Conservation (phyloP, 257 asterid species). For the Striga asiatica region DNA sequence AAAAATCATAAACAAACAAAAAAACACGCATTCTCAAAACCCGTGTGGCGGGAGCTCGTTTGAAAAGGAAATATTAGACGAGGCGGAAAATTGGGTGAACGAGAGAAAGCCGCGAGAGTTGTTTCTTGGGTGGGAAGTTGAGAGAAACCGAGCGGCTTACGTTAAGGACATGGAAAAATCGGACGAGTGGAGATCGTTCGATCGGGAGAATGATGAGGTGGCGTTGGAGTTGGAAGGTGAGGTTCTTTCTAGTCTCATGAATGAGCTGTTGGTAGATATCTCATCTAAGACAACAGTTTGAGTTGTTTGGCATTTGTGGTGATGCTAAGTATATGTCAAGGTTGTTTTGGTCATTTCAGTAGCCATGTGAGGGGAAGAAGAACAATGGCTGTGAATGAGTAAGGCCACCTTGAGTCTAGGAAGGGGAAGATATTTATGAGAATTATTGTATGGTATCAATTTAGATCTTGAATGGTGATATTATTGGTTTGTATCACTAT, state of each 20-base stretch:
- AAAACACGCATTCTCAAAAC: not conserved
- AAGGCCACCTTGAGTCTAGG: slow-evolving; percentile 17
- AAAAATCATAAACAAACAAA: slow-evolving; percentile 8
- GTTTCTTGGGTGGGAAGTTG: slow-evolving; percentile 33
- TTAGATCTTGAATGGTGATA: no score
- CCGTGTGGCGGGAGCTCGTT: not conserved
- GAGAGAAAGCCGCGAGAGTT: slow-evolving; percentile 18
- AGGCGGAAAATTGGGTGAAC: slow-evolving; percentile 37
- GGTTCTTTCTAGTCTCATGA: slow-evolving; percentile 31
- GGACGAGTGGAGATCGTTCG: slow-evolving; percentile 36
- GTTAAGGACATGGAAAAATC: slow-evolving; percentile 41
- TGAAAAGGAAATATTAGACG: slow-evolving; percentile 19
- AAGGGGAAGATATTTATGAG: no score
- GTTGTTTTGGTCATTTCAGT: slow-evolving; percentile 18
- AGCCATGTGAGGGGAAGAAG: no score
- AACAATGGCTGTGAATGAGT: slow-evolving; percentile 9
- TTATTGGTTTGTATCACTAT: no score
- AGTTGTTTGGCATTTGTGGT: not conserved
- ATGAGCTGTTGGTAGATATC: slow-evolving; percentile 36
- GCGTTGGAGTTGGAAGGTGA: slow-evolving; percentile 40
- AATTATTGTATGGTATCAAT: no score
- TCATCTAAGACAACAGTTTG: slow-evolving; percentile 5
- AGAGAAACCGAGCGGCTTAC: slow-evolving; percentile 34
- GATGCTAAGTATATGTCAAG: not conserved
- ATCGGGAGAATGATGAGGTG: slow-evolving; percentile 31